These are phyloP conservation scores for Barbatosphaeria neglecta DNA, from an alignment of 495 filamentous ascomycete species.

Conservation along the genomic window DNA sequence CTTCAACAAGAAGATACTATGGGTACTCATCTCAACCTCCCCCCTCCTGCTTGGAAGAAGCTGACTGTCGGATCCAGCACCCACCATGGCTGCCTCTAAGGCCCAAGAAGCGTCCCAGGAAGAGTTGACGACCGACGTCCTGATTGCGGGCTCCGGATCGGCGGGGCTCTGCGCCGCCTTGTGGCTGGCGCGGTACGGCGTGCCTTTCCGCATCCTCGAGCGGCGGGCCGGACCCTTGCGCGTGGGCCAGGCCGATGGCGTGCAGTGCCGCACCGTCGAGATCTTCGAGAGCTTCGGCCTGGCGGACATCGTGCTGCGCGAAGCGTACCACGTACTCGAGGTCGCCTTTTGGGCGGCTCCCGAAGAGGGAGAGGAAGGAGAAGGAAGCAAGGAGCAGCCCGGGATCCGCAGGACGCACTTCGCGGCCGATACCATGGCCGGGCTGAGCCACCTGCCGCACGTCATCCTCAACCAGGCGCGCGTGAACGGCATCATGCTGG, in stretches of 20 bases:
- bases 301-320: conserved; percentile 55
- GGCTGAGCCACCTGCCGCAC: conserved; percentile 57
- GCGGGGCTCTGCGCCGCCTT: conserved; percentile 58
- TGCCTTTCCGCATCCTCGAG: conserved; percentile 55
- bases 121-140: conserved; percentile 33
- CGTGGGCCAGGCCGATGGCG: conserved; percentile 69
- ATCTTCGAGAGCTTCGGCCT: conserved; percentile 72
- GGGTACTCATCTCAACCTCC: no score
- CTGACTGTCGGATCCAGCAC: not conserved
- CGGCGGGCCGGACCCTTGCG: conserved; percentile 45
- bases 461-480: conserved; percentile 70
- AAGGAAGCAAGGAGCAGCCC: not conserved
- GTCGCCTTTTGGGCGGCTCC: conserved; percentile 47
- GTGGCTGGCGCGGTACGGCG: conserved; percentile 51
- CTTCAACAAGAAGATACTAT: no score
- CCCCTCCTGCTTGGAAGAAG: no score
- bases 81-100: not conserved
- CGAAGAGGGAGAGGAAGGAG: not conserved
- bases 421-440: conserved; percentile 50
- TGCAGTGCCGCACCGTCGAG: conserved; percentile 71
- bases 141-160: conserved; percentile 58
- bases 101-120: not conserved
- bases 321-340: conserved; percentile 62
- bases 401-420: conserved; percentile 40
- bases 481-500: conserved; percentile 52